phyloP scores from a whole-genome alignment of 805 yeast genomes.

The Spathaspora sp. region DNA sequence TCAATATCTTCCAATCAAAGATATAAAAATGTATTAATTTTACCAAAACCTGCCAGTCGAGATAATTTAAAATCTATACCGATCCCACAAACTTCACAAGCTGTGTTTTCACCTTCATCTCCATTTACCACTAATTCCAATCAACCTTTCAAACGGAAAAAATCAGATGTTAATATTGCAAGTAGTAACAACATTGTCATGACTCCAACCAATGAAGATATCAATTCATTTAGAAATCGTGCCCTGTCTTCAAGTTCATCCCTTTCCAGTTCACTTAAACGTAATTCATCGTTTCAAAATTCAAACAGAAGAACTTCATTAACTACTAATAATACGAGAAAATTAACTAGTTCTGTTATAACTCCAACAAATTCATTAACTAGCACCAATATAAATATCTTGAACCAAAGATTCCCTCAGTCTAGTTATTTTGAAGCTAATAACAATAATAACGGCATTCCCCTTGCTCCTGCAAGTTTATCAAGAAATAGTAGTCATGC shows the following conservation, averaged over 20 bases:
- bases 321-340: conserved; percentile 2
- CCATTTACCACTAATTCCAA: conserved; percentile 13
- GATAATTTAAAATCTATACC: conserved; percentile 23
- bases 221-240: conserved; percentile 4
- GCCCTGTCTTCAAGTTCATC: conserved; percentile 4
- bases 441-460: not conserved
- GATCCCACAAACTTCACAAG: conserved; percentile 17
- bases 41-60: conserved; percentile 33
- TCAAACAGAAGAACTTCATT: conserved; percentile 10
- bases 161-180: conserved; percentile 28
- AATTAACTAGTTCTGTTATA: not conserved
- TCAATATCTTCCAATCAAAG: conserved; percentile 11
- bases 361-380: conserved; percentile 17
- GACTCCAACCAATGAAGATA: not conserved
- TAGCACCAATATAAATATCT: conserved; percentile 18
- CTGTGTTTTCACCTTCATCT: conserved; percentile 7
- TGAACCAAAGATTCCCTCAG: conserved; percentile 17
- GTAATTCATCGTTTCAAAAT: conserved; percentile 6
- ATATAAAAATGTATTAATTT: conserved; percentile 36
- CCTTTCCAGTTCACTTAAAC: conserved; percentile 7
- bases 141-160: conserved; percentile 40
- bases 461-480: not conserved
- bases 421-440: conserved; percentile 17
- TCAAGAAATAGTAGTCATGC: conserved; percentile 7
- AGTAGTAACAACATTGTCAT: not conserved